These are phyloP conservation scores for Chimonanthus salicifolius DNA, from an alignment of 164 flowering plant genomes.

Conservation along the genomic window DNA sequence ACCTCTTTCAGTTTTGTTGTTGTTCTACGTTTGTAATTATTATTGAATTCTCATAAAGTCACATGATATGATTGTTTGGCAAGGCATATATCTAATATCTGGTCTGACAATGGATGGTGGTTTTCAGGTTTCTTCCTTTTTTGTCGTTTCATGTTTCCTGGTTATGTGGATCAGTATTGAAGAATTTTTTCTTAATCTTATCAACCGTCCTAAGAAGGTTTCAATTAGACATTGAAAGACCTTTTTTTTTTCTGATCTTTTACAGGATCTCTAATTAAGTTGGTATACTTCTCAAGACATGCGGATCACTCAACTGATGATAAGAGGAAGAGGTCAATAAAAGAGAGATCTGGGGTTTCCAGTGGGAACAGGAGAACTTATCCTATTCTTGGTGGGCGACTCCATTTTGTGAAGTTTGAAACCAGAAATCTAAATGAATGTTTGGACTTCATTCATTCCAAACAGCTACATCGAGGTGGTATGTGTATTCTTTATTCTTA, in stretches of 20 bases:
- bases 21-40: not conserved
- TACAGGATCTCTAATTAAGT: conserved; percentile 79
- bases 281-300: conserved; percentile 87
- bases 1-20: not conserved
- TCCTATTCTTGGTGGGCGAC: conserved; percentile 84
- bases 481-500: conserved; percentile 5
- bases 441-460: conserved; percentile 69
- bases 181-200: not conserved
- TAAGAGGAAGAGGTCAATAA: conserved; percentile 46
- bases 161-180: not conserved
- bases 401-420: conserved; percentile 90
- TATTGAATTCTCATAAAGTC: too few relatives aligned
- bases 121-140: not conserved
- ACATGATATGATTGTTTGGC: not conserved
- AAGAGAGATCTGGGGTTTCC: conserved; percentile 45
- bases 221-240: not conserved
- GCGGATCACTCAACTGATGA: conserved; percentile 47
- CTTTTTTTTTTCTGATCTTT: conserved; percentile 8
- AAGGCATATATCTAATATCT: not conserved
- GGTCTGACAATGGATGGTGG: not conserved
- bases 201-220: not conserved
- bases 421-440: conserved; percentile 72
- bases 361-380: conserved; percentile 62
- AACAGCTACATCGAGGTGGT: conserved; percentile 83
- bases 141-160: not conserved